Evolutionary conservation across 140 eudicot species (phyloP).

Genomic region (Erigeron philadelphicus): DNA sequence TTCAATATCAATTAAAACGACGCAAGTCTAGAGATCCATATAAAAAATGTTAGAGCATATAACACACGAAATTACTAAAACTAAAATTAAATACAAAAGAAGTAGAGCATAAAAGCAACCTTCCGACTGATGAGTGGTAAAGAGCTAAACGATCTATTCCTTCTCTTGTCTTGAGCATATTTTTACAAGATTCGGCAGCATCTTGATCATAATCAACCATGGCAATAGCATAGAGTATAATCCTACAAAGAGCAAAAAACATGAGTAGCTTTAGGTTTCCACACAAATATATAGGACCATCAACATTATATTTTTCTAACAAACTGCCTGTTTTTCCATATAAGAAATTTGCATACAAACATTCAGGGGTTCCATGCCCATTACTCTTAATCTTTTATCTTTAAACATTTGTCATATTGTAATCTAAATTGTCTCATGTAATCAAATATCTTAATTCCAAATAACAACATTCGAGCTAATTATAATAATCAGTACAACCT

Average conservation of each 20-base stretch:
- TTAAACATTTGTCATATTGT: background rate
- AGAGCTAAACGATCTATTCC: slow-evolving; percentile 73
- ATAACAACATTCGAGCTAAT: background rate
- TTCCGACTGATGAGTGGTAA: slow-evolving; percentile 85
- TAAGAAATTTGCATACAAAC: background rate
- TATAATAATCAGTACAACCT: background rate
- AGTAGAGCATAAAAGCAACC: slow-evolving; percentile 39
- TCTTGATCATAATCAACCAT: slow-evolving; percentile 89
- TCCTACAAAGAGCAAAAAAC: slow-evolving; percentile 46
- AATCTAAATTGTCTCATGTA: background rate
- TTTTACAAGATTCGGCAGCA: slow-evolving; percentile 40
- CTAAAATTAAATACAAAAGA: slow-evolving; percentile 10
- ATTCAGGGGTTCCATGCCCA: background rate
- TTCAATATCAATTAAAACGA: slow-evolving; percentile 12
- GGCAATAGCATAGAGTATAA: slow-evolving; percentile 78
- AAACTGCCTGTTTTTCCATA: background rate
- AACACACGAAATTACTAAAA: slow-evolving; percentile 2
- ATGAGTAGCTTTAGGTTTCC: background rate
- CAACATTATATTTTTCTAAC: background rate
- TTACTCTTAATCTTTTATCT: background rate
- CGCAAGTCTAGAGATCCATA: slow-evolving; percentile 13
- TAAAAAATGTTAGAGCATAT: slow-evolving; percentile 2
- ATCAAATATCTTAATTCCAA: background rate
- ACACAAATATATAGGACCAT: background rate
- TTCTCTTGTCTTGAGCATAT: slow-evolving; percentile 65